Evolutionary conservation across 371 early-diverging fungal genomes (phyloP).

Genomic region (Nematocida sp.): DNA sequence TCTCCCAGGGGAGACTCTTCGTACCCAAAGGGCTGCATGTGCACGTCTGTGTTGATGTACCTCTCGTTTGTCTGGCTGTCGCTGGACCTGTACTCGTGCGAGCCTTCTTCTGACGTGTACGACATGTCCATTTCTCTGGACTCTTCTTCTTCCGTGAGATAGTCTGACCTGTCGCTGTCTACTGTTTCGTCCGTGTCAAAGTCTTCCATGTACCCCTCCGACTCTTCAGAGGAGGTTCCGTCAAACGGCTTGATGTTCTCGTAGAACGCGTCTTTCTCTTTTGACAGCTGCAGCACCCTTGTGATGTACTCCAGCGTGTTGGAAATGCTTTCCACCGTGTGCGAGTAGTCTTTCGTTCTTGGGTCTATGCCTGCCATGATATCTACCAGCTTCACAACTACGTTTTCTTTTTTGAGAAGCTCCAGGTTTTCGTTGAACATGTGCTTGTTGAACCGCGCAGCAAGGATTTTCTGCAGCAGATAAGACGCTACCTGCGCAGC

Average conservation of each 20-base stretch:
- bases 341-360: conserved; percentile 1
- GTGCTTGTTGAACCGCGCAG: conserved; percentile 20
- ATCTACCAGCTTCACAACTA: not conserved
- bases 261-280: conserved; percentile 40
- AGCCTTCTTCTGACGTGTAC: conserved; percentile 10
- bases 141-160: conserved; percentile 10
- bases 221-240: conserved; percentile 7
- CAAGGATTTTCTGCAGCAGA: conserved; percentile 24
- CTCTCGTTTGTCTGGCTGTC: not conserved
- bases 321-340: not conserved
- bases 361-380: conserved; percentile 14
- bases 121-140: not conserved
- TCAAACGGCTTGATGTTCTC: conserved; percentile 19
- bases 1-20: not conserved
- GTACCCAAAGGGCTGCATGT: not conserved
- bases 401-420: conserved; percentile 9
- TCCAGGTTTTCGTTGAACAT: conserved; percentile 20
- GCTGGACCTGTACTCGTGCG: not conserved
- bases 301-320: conserved; percentile 22
- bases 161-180: conserved; percentile 17
- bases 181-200: conserved; percentile 47
- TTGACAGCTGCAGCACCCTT: not conserved
- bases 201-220: conserved; percentile 43
- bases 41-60: not conserved
- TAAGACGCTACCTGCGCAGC: not conserved